phyloP scores from a whole-genome alignment of 2,329 filamentous ascomycete genomes.

The Hypoxylon sp. region DNA sequence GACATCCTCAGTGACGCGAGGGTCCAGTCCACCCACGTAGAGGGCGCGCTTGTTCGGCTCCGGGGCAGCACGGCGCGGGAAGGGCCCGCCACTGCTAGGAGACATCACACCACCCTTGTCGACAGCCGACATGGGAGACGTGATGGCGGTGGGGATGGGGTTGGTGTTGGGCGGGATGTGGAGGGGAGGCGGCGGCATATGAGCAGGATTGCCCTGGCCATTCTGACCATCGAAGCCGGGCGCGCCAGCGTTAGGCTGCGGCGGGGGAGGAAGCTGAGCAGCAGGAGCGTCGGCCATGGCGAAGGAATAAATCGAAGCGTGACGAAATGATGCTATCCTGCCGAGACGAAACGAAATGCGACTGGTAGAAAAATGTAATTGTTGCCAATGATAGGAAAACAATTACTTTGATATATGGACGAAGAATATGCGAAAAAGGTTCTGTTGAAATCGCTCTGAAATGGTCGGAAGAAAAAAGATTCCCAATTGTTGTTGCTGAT shows the following conservation, averaged over 20 bases:
- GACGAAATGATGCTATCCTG: slow-evolving; percentile 12
- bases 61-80: slow-evolving; percentile 87
- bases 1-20: slow-evolving; percentile 94
- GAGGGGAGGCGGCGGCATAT: slow-evolving; percentile 90
- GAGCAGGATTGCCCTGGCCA: slow-evolving; percentile 72
- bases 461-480: slow-evolving; percentile 22
- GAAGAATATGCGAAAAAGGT: slow-evolving; percentile 23
- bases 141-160: slow-evolving; percentile 91
- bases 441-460: slow-evolving; percentile 17
- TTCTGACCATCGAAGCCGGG: slow-evolving; percentile 83
- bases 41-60: slow-evolving; percentile 98
- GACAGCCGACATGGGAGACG: slow-evolving; percentile 78
- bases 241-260: slow-evolving; percentile 73
- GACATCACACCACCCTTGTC: slow-evolving; percentile 77
- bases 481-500: slow-evolving; percentile 24
- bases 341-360: slow-evolving; percentile 5
- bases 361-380: slow-evolving; percentile 28
- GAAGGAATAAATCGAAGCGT: slow-evolving; percentile 36
- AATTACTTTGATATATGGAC: no score
- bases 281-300: slow-evolving; percentile 81
- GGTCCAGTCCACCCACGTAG: slow-evolving; percentile 94
- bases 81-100: slow-evolving; percentile 81
- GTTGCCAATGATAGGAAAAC: slow-evolving; percentile 18
- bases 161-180: slow-evolving; percentile 97
- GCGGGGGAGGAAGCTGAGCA: slow-evolving; percentile 73